Percentiles rank a stretch among this genome's conserved stretches.
Evolutionary conservation across 164 flowering plant species (phyloP).

Genomic region (Nelumbo lutea): DNA sequence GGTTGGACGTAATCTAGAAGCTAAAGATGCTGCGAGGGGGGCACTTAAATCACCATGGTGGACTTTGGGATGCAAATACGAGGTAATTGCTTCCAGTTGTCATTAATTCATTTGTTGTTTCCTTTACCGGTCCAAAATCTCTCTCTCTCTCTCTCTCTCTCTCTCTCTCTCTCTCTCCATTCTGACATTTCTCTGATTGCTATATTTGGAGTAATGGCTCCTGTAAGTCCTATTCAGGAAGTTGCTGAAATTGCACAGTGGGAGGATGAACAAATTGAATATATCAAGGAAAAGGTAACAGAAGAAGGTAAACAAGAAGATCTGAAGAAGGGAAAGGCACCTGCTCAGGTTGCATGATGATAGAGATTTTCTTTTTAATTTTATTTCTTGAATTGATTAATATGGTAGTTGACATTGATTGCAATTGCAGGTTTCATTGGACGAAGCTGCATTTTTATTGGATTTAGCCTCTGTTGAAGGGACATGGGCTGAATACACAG

Average conservation of each 20-base stretch:
- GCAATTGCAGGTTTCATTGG: slow-evolving; percentile 63
- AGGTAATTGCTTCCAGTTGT: slow-evolving; percentile 29
- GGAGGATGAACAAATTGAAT: slow-evolving; percentile 89
- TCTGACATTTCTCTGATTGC: slow-evolving; percentile 2
- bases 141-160: neutral
- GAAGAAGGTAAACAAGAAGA: slow-evolving; percentile 78
- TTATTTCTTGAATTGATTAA: neutral
- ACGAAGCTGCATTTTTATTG: slow-evolving; percentile 89
- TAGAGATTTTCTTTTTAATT: neutral
- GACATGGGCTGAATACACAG: slow-evolving; percentile 59
- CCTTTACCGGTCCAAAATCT: no score
- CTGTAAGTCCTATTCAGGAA: slow-evolving; percentile 41
- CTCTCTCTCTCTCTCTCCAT: neutral
- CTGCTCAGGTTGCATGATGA: slow-evolving; percentile 52
- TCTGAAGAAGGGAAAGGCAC: slow-evolving; percentile 73
- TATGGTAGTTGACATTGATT: neutral
- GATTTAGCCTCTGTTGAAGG: slow-evolving; percentile 89
- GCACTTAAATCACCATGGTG: slow-evolving; percentile 95
- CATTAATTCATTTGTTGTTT: neutral
- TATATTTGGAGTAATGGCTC: neutral
- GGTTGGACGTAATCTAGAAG: slow-evolving; percentile 75
- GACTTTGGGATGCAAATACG: slow-evolving; percentile 86
- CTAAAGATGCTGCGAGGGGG: slow-evolving; percentile 90
- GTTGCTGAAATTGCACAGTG: slow-evolving; percentile 82
- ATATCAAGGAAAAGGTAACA: slow-evolving; percentile 62